Base-by-base conservation (phyloP, 345 rosid genomes). In the Camelina hispida region DNA sequence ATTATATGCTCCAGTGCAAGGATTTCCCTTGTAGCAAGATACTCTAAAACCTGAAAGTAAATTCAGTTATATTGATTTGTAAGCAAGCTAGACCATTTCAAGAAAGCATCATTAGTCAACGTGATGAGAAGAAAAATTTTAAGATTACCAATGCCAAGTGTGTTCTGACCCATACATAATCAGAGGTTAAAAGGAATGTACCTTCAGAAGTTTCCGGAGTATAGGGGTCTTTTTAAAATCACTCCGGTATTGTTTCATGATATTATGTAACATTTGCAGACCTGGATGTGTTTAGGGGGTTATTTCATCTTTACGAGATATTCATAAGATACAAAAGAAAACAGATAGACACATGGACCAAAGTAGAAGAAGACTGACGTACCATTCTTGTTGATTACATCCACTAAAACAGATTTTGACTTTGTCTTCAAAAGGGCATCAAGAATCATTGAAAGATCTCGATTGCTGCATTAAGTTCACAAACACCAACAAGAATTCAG, bases 381-480 rank as follows among this genome's bases (percentile, higher is more conserved):
- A 92, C 99, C 98, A 81, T 95, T 95, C 81, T 95, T 95, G 86
- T 85, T 86, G 73, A 95, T 83, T 71, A 95, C 80, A 71, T 95
- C 99, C 72, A 81, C 76, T 73, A 95, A 76, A 63, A 92, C 99
- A 40, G 73, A 59, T 75, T 89, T 81, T n/a, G 99, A 95, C 79
- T 87, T 92, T 78, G 99, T 92, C 83, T 95, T 95, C 66, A 95
- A 83, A 72, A 95, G 89, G n/a, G 96, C 99, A 86, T 92, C 99
- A 60, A 95, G 97, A 72, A 95, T 90, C 98, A 95, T 95, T 54
- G 99, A 95, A 72, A 95, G 95, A 78, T 95, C 99, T 71, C 97
- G 94, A 82, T 89, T 95, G 85, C 99, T 95, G 93, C 84, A 78
- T 79, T 20, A 82, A 20, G 73, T 72, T 73, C 66, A 73, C 64